Evolutionary conservation across 169 alveolate genomes (phyloP), one percentile per base, ranked within the genome.

Genomic region (Babesia gibsoni): DNA sequence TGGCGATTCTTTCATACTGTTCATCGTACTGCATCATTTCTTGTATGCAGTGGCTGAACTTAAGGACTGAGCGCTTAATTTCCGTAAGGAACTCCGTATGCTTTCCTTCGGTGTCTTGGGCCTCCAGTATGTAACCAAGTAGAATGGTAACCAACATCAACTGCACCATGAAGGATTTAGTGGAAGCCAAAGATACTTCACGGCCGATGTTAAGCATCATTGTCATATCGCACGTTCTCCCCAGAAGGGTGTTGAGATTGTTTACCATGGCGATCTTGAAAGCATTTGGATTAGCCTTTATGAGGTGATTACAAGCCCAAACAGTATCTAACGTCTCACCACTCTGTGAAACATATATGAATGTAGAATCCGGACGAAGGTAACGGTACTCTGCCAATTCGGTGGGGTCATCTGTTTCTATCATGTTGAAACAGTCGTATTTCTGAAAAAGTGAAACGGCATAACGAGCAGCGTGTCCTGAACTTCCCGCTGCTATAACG

Each of bases 131-230:
- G 52, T 59, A 78, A 25, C 59, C 52, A 23, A 54, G 23, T 48
- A 69, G 52, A 20, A 43, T 42, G 54, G 58, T 36, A 29, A 66
- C 72, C 29, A 54, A 32, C 56, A 64, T 48, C 9, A 67, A 35
- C 78, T 96, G 95, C 8, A 98, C 93, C 7, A 97, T 91, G 77
- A 96, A 96, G 33, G 98, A 94, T 81, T 97, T 97, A 14, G 99
- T 96, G 6, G 98, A 92, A 25, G 99, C 99, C 32, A 96, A 99
- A 6, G 98, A 98, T 12, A 95, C 94, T 77, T 97, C 99, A 61
- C 98, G 82, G 10, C 99, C 99, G 12, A 98, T 97, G 84, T 96
- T 94, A 50, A 96, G 78, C 79, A 95, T 94, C 32, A 96, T 94
- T 12, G 97, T 96, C 46, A 94, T 77, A 33, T 84, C 91, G 20